Base-by-base conservation (phyloP, 2,329 filamentous ascomycete species). In the Curvularia sp. region DNA sequence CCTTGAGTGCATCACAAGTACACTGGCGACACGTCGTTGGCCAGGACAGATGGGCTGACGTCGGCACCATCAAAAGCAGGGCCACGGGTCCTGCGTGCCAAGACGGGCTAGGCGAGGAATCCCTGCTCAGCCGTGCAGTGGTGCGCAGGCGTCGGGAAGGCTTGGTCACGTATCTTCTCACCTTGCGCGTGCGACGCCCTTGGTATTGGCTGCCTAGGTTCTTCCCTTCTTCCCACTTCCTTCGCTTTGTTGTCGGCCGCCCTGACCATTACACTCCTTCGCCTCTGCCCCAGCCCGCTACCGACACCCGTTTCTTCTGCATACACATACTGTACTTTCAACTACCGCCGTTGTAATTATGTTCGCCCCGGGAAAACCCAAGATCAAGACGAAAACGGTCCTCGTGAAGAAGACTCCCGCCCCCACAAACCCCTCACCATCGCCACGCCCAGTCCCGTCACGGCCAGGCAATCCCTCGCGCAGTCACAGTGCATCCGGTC, bases 371-470 rank as follows among this genome's bases (percentile, higher is more conserved):
- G 70, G 70, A 51, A 69, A 73, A 42, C 69, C 72, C 51, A 75
- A 75, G 64, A 75, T 76, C 58, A 71, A 70, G 58, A 70, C 67
- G 47, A 67, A 67, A 33, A 74, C 72, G 28, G 70, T 77, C 58
- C 62, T 68, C 49, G 66, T 75, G 48, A 70, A 72, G 60, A 73
- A 67, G 58, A 26, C 63, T 55, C 56, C 49, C 66, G 33, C 61
- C 60, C 55, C 58, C 61, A 35, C 63, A 15, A 57, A 50, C 57
- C 43, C 61, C 51, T 52, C 60, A 54, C 47, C 66, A 18, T 49
- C 54, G 28, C 62, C 55, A 44, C 62, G 49, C 24, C 60, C 57
- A 9, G 52, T 49, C 43, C 55, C 55, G 41, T 43, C 65, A 51
- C 43, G 55, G 15, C 57, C 60, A 13, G 60, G 49, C 26, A 57